Conservation (phyloP, 2,329 filamentous ascomycete species). For the Colletotrichum sp. region DNA sequence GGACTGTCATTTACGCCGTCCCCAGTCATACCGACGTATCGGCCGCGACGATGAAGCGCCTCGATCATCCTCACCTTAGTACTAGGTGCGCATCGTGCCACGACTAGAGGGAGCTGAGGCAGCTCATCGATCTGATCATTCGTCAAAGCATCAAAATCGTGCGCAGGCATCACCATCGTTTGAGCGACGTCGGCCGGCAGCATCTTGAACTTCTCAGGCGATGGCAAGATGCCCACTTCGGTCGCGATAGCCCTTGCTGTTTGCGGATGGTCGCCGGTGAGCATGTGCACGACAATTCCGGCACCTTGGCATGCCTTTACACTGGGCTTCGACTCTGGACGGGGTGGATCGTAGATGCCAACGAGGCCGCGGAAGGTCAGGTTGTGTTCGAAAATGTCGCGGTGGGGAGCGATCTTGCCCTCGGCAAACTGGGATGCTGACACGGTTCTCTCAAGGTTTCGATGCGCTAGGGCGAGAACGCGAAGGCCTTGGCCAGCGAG, state of each 20-base stretch:
- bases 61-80: slow-evolving; percentile 80
- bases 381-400: slow-evolving; percentile 63
- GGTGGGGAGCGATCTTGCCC: slow-evolving; percentile 32
- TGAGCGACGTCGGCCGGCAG: slow-evolving; percentile 56
- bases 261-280: slow-evolving; percentile 72
- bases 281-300: slow-evolving; percentile 70
- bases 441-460: slow-evolving; percentile 35
- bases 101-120: slow-evolving; percentile 69
- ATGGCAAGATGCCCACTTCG: slow-evolving; percentile 66
- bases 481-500: slow-evolving; percentile 71
- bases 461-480: slow-evolving; percentile 71
- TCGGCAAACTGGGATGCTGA: slow-evolving; percentile 48
- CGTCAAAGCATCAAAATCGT: slow-evolving; percentile 66
- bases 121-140: slow-evolving; percentile 69
- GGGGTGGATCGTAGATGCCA: slow-evolving; percentile 74
- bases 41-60: slow-evolving; percentile 68
- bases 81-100: slow-evolving; percentile 71
- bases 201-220: slow-evolving; percentile 50
- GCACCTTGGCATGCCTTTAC: slow-evolving; percentile 64
- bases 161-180: slow-evolving; percentile 69
- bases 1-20: slow-evolving; percentile 79
- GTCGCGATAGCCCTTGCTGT: slow-evolving; percentile 69
- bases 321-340: slow-evolving; percentile 66
- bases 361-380: slow-evolving; percentile 72
- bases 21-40: slow-evolving; percentile 57